phyloP scores from a whole-genome alignment of 192 early-diverging fungal genomes.

The Backusella mclennaniae region DNA sequence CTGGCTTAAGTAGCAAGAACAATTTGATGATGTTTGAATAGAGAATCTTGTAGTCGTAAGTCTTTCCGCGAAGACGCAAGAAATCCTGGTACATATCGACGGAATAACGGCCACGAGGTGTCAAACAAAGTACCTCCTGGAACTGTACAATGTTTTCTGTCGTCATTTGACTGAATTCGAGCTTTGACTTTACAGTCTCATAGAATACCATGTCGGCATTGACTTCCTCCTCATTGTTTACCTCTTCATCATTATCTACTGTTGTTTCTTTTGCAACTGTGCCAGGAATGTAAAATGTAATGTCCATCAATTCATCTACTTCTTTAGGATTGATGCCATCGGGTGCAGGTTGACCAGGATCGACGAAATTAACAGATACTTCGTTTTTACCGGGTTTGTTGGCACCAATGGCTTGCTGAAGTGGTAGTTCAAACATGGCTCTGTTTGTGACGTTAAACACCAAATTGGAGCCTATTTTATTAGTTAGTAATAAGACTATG shows the following conservation, averaged over 20 bases:
- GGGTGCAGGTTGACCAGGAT: conserved; percentile 53
- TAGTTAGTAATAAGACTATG: background rate
- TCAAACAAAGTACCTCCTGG: conserved; percentile 85
- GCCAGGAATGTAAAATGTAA: conserved; percentile 14
- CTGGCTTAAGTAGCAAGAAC: conserved; percentile 90
- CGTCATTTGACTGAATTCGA: conserved; percentile 82
- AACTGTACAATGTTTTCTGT: conserved; percentile 92
- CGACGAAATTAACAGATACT: conserved; percentile 87
- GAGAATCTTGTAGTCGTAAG: conserved; percentile 96
- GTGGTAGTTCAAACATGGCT: conserved; percentile 89
- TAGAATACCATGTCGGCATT: conserved; percentile 73
- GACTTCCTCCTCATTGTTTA: conserved; percentile 58
- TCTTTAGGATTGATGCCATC: conserved; percentile 52
- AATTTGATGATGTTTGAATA: conserved; percentile 82
- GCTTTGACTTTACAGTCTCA: conserved; percentile 88
- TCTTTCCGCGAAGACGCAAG: conserved; percentile 93
- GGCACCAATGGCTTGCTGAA: conserved; percentile 84
- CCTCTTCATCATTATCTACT: conserved; percentile 50
- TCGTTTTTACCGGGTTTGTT: conserved; percentile 86
- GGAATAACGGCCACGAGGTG: conserved; percentile 94
- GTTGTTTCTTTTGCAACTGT: conserved; percentile 41
- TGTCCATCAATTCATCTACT: conserved; percentile 51
- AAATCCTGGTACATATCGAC: conserved; percentile 91
- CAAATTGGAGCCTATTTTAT: conserved; percentile 53
- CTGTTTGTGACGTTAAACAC: conserved; percentile 83